Conservation (phyloP, 805 yeast species). For the Nakazawaea sp. region DNA sequence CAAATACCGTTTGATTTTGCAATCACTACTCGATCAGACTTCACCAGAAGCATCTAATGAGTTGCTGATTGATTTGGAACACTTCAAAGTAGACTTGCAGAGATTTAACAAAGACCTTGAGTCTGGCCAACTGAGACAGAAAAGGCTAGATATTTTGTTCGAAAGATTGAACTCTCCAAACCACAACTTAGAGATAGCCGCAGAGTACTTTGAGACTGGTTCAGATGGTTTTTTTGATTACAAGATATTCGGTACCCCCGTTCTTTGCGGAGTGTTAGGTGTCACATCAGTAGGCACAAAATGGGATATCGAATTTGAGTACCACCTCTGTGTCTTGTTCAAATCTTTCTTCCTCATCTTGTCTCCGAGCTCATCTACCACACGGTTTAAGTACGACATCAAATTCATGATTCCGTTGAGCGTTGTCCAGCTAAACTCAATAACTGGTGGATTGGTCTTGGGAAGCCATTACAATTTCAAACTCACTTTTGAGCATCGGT, state of each 20-base stretch:
- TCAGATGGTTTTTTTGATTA: too few species aligned
- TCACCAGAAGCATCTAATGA: too few species aligned
- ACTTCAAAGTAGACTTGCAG: too few species aligned
- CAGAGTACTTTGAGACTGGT: too few species aligned
- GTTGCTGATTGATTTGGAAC: too few species aligned
- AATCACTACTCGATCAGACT: conserved; percentile 13
- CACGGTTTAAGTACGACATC: too few species aligned
- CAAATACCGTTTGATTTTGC: conserved; percentile 46
- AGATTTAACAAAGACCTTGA: too few species aligned
- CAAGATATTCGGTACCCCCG: not conserved
- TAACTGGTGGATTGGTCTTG: conserved; percentile 22
- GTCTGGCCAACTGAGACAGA: too few species aligned
- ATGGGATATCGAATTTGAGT: not conserved
- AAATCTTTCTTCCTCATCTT: not conserved
- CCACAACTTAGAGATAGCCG: too few species aligned
- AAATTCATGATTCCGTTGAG: not conserved
- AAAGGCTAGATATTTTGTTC: too few species aligned
- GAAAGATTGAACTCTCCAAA: too few species aligned
- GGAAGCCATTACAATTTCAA: conserved; percentile 29
- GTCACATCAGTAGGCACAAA: not conserved
- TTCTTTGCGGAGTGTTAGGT: not conserved
- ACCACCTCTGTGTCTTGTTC: not conserved
- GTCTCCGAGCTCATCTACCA: too few species aligned
- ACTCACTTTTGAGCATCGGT: conserved; percentile 37
- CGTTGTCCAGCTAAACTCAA: not conserved